Evolutionary conservation across 768 basidiomycete species (phyloP).

Genomic region (Exsudoporus frostii): DNA sequence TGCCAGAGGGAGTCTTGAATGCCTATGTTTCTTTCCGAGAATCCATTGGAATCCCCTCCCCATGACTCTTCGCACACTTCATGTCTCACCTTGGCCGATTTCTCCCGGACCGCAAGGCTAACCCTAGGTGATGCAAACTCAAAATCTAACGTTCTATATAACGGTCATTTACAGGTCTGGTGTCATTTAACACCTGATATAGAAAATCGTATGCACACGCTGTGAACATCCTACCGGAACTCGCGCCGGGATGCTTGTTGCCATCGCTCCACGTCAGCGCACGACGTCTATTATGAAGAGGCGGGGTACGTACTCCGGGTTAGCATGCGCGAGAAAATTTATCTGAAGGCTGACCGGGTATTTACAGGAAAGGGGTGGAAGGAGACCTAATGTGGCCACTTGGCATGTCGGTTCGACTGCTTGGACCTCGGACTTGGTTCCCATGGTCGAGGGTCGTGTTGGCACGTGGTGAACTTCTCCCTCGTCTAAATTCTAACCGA

Average conservation of each 20-base stretch:
- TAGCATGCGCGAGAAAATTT: neutral
- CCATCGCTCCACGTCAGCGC: neutral
- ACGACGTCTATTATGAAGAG: neutral
- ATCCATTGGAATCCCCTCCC: neutral
- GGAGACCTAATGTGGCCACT: neutral
- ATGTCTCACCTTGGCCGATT: neutral
- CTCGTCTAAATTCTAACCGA: neutral
- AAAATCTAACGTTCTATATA: neutral
- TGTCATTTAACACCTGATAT: neutral
- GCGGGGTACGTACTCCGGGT: neutral
- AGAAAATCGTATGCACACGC: neutral
- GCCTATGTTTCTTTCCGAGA: neutral
- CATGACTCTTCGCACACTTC: neutral
- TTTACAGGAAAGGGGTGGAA: neutral
- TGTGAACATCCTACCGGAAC: neutral
- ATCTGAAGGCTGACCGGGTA: neutral
- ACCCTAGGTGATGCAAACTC: neutral
- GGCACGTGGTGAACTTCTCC: neutral
- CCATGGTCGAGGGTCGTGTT: neutral
- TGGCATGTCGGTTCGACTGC: neutral
- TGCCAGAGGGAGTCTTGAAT: neutral
- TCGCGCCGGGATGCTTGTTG: neutral
- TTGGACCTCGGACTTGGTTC: neutral
- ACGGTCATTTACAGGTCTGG: neutral
- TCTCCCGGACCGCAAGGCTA: neutral